Base-by-base conservation (phyloP, 495 filamentous ascomycete genomes). In the Rhypophila decipiens region DNA sequence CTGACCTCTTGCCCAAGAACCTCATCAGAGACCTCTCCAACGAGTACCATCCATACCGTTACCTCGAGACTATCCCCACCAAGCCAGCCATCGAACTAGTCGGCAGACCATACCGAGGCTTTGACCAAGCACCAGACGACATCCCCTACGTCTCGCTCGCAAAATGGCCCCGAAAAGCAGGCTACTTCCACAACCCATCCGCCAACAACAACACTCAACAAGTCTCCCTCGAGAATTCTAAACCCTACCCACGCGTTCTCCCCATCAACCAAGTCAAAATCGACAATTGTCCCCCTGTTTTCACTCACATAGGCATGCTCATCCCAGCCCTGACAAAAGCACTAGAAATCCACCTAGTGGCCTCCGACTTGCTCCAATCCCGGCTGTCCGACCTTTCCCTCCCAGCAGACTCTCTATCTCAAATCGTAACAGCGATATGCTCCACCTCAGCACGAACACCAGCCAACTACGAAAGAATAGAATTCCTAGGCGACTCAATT, bases 401-500 rank as follows among this genome's bases (percentile, higher is more conserved):
- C 41, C 60, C 62, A 0, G 60, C 0, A 58, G 27, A 31, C 7
- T 13, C 83, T 50, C 47, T 80, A 5, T 52, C 60, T 2, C 76
- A 86, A 24, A 65, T 96, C 3, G 54, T 82, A n/a, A 84, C 78
- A 7, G 90, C 91, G 1, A 83, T 94, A 43, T 85, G 72, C 24
- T 71, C 87, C 1, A 81, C 85, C 0, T 70, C 75, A 1, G 78
- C 88, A 0, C 59, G 68, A 9, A 80, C 82, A 36, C 53, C 54
- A 2, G 78, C 70, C 0, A 76, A 96, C 50, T 98, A 98, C 58
- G 86, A 98, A 53, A 75, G 86, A 19, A 72, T 94, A 1, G 93
- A 98, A 62, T 95, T 95, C 56, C 70, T 96, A 0, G 93, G 93
- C 0, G 93, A 98, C 54, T 77, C 78, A 0, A 74, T 95, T 8